Evolutionary conservation across 148 eudicot species (phyloP).

Genomic region (Rhododendron molle): DNA sequence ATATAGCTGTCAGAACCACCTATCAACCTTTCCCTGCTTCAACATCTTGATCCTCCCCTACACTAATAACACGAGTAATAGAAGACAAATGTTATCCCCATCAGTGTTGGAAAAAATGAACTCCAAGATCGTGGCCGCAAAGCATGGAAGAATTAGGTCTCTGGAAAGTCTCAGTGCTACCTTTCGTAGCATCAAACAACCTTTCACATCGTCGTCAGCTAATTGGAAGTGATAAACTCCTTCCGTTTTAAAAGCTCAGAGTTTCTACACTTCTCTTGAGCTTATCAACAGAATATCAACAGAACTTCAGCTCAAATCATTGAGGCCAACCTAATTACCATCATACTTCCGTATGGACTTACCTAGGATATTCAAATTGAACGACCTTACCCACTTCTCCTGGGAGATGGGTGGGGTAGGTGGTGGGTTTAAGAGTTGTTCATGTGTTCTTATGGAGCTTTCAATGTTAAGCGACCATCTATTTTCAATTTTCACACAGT

Average conservation of each 20-base stretch:
- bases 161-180: neutral
- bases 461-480: neutral
- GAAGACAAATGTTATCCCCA: neutral
- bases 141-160: neutral
- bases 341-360: neutral
- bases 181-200: neutral
- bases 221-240: neutral
- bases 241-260: neutral
- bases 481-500: neutral
- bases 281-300: neutral
- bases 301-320: neutral
- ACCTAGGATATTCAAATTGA: neutral
- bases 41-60: neutral
- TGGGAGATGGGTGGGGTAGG: neutral
- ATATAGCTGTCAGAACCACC: neutral
- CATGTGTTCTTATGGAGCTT: neutral
- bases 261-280: neutral
- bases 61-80: neutral
- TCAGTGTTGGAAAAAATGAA: too few relatives aligned
- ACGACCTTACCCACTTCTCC: neutral
- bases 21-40: neutral
- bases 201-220: neutral
- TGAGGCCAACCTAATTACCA: neutral
- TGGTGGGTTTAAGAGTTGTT: neutral
- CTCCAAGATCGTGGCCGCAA: neutral